Conservation (phyloP, 805 yeast species). For the Lachancea fermentati region DNA sequence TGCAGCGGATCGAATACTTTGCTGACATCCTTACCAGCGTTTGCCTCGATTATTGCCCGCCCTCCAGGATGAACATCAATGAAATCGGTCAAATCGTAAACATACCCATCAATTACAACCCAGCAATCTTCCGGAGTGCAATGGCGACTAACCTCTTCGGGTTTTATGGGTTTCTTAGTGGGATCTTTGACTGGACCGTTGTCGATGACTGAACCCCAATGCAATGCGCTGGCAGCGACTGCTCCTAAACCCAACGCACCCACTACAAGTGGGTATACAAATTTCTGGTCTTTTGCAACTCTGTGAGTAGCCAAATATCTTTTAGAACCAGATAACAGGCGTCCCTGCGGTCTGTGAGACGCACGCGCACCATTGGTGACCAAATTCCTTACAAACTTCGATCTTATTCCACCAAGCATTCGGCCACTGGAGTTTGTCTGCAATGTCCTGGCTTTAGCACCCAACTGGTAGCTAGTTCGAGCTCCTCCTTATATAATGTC, state of each 20-base stretch:
- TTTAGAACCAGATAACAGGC: no score
- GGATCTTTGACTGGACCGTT: slow-evolving; percentile 15
- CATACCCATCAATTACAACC: slow-evolving; percentile 77
- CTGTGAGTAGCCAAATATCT: no score
- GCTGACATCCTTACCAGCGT: slow-evolving; percentile 82
- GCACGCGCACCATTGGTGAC: no score
- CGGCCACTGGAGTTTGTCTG: no score
- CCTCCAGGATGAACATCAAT: slow-evolving; percentile 79
- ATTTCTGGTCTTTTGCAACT: no score
- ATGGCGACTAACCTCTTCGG: slow-evolving; percentile 62
- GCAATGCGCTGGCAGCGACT: not conserved
- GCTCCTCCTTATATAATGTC: not conserved
- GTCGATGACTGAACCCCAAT: slow-evolving; percentile 3
- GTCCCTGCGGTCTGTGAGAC: no score
- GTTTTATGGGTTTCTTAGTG: slow-evolving; percentile 18
- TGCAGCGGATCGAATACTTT: slow-evolving; percentile 84
- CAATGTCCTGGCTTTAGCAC: no score
- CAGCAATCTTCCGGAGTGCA: slow-evolving; percentile 70
- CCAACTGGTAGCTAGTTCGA: no score
- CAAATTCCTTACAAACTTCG: no score
- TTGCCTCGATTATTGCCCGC: slow-evolving; percentile 64
- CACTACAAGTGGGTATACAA: not conserved
- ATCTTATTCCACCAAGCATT: no score
- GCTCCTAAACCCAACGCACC: not conserved
- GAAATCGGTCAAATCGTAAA: slow-evolving; percentile 71